A percentile compares a stretch with the other conserved stretches of the same genome.
Evolutionary conservation across 192 early-diverging fungal species (phyloP).

Genomic region (Pilobolus umbonatus): DNA sequence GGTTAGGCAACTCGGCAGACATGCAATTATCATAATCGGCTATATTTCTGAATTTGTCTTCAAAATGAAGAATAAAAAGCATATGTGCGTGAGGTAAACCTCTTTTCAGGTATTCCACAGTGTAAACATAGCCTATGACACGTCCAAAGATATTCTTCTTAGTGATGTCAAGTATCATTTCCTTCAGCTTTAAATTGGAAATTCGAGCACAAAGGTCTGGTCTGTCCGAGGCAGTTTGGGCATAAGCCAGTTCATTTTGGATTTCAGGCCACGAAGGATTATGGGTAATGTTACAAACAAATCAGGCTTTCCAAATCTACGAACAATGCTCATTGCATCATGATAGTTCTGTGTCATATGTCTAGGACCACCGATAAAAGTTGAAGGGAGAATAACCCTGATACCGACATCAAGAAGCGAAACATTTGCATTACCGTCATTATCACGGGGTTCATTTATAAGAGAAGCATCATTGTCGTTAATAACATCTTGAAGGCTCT

Average conservation of each 20-base stretch:
- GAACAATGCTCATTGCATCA: slow-evolving; percentile 30
- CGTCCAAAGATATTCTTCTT: slow-evolving; percentile 10
- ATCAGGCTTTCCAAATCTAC: slow-evolving; percentile 1
- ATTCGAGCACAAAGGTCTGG: slow-evolving; percentile 15
- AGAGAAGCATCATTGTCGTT: neutral
- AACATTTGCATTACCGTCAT: neutral
- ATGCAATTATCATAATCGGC: slow-evolving; percentile 5
- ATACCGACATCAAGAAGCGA: neutral
- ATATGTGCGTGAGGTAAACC: slow-evolving; percentile 38
- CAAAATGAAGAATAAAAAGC: slow-evolving; percentile 24
- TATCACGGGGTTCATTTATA: neutral
- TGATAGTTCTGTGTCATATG: slow-evolving; percentile 26
- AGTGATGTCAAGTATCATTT: slow-evolving; percentile 14
- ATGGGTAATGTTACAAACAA: slow-evolving; percentile 23
- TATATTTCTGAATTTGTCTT: neutral
- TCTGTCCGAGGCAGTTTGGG: neutral
- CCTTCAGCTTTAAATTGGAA: slow-evolving; percentile 17
- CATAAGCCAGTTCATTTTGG: neutral
- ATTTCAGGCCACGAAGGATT: slow-evolving; percentile 18
- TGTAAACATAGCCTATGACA: slow-evolving; percentile 23
- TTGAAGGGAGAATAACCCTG: slow-evolving; percentile 19
- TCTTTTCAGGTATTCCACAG: slow-evolving; percentile 35
- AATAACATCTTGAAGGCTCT: neutral
- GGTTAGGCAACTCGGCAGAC: slow-evolving; percentile 21
- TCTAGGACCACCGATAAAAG: slow-evolving; percentile 12